Evolutionary conservation across 140 eudicot genomes (phyloP).

Genomic region (Anethum foeniculum): DNA sequence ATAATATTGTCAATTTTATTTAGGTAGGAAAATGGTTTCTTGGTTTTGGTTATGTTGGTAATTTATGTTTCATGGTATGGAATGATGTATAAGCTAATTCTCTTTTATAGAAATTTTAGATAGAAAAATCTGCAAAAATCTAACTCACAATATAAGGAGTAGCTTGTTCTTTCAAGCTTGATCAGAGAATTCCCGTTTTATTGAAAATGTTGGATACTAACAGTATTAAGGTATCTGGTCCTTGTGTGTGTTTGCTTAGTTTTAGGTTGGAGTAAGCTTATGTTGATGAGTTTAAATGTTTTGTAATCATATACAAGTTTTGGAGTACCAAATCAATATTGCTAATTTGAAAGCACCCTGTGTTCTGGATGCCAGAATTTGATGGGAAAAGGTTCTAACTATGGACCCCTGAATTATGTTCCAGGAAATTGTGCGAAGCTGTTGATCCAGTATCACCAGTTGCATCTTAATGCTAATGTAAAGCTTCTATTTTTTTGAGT

Average conservation of each 20-base stretch:
- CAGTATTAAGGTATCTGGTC: not conserved
- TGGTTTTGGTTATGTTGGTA: not conserved
- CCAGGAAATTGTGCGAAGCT: not conserved
- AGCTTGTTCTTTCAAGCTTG: constrained; percentile 3
- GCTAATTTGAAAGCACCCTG: not conserved
- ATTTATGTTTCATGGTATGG: not conserved
- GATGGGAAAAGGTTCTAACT: too few species aligned
- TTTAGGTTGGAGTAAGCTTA: not conserved
- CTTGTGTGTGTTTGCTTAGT: not conserved
- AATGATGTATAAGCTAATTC: not conserved
- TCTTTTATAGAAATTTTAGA: not conserved
- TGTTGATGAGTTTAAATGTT: not conserved
- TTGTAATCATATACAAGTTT: not conserved
- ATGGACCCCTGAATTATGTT: not conserved
- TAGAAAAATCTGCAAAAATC: not conserved
- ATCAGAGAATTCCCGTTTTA: not conserved
- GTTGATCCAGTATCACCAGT: not conserved
- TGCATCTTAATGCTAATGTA: not conserved
- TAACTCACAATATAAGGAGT: not conserved
- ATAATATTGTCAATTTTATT: not conserved
- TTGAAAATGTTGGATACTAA: not conserved
- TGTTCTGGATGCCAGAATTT: not conserved
- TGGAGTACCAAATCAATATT: not conserved
- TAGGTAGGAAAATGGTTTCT: not conserved
- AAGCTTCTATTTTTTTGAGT: not conserved